Evolutionary conservation across 2,329 filamentous ascomycete species (phyloP).

Genomic region (Lasiodiplodia citricola): DNA sequence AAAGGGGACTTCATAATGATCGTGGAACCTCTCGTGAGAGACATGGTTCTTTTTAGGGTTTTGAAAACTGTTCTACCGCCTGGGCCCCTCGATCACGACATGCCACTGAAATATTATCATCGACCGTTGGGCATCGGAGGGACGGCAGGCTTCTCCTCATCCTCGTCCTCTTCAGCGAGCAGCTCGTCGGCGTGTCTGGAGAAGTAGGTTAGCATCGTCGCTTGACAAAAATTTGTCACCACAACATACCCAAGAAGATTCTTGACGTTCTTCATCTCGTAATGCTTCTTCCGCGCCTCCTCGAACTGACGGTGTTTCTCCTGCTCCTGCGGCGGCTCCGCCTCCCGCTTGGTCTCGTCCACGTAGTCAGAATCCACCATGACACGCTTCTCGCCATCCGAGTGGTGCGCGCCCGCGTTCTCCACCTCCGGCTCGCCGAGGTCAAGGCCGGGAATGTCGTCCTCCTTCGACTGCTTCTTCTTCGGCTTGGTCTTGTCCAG

Average conservation of each 20-base stretch:
- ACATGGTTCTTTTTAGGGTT: conserved; percentile 15
- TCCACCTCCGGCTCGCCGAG: conserved; percentile 82
- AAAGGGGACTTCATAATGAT: conserved; percentile 21
- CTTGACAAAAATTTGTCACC: conserved; percentile 7
- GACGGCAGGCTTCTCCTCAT: conserved; percentile 30
- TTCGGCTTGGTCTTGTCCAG: conserved; percentile 59
- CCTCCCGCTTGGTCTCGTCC: conserved; percentile 42
- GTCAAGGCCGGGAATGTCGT: conserved; percentile 90
- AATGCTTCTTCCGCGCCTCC: conserved; percentile 90
- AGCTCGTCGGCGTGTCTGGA: conserved; percentile 47
- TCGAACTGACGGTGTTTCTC: conserved; percentile 95
- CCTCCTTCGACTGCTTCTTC: conserved; percentile 59
- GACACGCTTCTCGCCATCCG: conserved; percentile 73
- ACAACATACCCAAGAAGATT: conserved; percentile 72
- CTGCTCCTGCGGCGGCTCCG: conserved; percentile 64
- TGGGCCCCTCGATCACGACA: conserved; percentile 1
- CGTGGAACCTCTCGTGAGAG: conserved; percentile 15
- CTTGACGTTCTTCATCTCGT: conserved; percentile 97
- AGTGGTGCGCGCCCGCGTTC: conserved; percentile 34
- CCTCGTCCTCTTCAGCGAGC: conserved; percentile 50
- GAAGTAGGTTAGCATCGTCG: conserved; percentile 31
- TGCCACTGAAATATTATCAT: conserved; percentile 2
- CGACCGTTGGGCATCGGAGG: conserved; percentile 27
- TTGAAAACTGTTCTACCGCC: conserved; percentile 14
- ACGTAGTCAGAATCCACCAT: conserved; percentile 67